phyloP scores from a whole-genome alignment of 306 rosid genomes.

The Myrica gale region DNA sequence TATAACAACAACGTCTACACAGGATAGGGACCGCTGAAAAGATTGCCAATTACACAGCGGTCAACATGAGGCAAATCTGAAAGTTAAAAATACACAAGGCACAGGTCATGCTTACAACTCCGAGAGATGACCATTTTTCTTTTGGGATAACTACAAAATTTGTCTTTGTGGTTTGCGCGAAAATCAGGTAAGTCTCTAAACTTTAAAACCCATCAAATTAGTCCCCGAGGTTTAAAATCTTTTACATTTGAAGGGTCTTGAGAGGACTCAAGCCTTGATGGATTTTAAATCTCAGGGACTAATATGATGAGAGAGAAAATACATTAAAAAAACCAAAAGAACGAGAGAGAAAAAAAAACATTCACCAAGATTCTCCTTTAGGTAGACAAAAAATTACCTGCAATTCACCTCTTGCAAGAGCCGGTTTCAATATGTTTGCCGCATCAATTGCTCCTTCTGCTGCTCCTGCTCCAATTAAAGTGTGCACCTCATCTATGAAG shows the following conservation, averaged over 20 bases:
- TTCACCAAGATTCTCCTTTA: conserved; percentile 1
- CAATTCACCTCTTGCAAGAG: conserved; percentile 96
- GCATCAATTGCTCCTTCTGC: conserved; percentile 99
- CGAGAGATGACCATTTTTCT: background rate
- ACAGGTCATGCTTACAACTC: background rate
- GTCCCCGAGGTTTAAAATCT: too few species aligned
- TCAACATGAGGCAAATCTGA: background rate
- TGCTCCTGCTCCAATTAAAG: conserved; percentile 95
- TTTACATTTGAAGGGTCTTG: too few species aligned
- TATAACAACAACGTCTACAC: background rate
- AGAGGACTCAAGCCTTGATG: too few species aligned
- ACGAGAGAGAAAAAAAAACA: background rate
- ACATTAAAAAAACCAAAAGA: too few species aligned
- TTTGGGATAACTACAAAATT: too few species aligned
- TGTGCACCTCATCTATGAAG: conserved; percentile 93
- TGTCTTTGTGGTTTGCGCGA: too few species aligned
- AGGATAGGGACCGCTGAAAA: background rate
- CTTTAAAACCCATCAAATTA: too few species aligned
- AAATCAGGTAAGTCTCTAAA: too few species aligned
- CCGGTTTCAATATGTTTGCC: conserved; percentile 90
- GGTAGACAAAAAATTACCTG: conserved; percentile 51
- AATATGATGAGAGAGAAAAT: background rate
- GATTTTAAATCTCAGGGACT: background rate
- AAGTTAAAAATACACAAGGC: background rate
- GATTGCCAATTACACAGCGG: background rate